These are phyloP conservation scores for maize (Zea mays) DNA, from an alignment of 176 grass and related monocot species.

Conservation along the genomic window DNA sequence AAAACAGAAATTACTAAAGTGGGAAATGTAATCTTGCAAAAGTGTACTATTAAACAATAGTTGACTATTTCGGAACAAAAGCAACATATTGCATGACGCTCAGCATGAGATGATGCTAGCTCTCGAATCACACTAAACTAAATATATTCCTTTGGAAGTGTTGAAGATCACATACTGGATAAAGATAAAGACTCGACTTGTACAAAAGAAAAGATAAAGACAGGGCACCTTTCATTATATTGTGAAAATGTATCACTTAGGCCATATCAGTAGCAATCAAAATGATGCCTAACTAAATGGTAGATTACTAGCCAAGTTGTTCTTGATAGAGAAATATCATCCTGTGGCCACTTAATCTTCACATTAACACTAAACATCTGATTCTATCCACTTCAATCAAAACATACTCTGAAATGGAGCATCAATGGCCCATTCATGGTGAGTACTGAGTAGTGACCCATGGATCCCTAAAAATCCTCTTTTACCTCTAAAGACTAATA, in stretches of 20 bases:
- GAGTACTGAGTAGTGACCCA: constrained; percentile 15
- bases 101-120: background rate
- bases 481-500: constrained; percentile 29
- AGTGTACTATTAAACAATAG: background rate
- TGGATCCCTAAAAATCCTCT: background rate
- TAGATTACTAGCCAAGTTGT: constrained; percentile 24
- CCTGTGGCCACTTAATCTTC: constrained; percentile 14
- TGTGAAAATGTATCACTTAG: background rate
- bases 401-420: constrained; percentile 6
- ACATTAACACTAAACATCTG: constrained; percentile 14
- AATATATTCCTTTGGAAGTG: background rate
- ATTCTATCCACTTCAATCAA: constrained; percentile 38
- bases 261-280: background rate
- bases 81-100: background rate
- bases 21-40: too few relatives aligned
- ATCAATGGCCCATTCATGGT: constrained; percentile 2
- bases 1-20: constrained; percentile 10
- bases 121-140: background rate
- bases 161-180: background rate
- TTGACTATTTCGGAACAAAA: background rate
- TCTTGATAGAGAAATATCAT: constrained; percentile 23
- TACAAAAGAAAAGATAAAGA: background rate
- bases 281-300: background rate
- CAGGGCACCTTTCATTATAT: background rate
- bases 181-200: background rate